Conservation (phyloP, 2,329 filamentous ascomycete species). For the Plenodomus biglobosus region DNA sequence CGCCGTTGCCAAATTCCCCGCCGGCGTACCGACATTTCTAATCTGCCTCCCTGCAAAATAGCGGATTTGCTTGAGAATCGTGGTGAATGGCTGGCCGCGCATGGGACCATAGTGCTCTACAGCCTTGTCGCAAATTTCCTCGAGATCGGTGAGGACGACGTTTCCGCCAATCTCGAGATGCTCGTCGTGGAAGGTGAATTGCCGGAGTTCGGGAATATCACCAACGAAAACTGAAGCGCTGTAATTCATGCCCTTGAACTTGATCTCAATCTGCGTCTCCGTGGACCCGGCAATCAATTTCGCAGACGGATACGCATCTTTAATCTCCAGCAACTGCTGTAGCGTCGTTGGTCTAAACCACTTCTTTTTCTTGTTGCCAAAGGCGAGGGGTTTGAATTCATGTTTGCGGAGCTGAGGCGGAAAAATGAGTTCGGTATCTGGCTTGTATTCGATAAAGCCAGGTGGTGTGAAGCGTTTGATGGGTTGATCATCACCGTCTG, state of each 20-base stretch:
- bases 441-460: constrained; percentile 91
- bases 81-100: constrained; percentile 78
- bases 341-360: constrained; percentile 92
- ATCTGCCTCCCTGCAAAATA: constrained; percentile 97
- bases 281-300: constrained; percentile 96
- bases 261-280: constrained; percentile 97
- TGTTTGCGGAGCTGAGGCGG: constrained; percentile 83
- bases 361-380: constrained; percentile 91
- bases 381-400: constrained; percentile 76
- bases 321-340: constrained; percentile 87
- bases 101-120: constrained; percentile 73
- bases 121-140: constrained; percentile 78
- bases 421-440: constrained; percentile 93
- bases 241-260: constrained; percentile 94
- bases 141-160: constrained; percentile 86
- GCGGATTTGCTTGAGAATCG: constrained; percentile 88
- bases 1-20: constrained; percentile 90
- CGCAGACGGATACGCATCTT: constrained; percentile 77
- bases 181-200: constrained; percentile 77
- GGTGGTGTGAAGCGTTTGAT: constrained; percentile 75
- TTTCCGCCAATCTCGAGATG: constrained; percentile 92
- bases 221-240: constrained; percentile 88
- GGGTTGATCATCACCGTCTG: constrained; percentile 43
- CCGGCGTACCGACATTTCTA: constrained; percentile 94
- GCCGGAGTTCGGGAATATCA: constrained; percentile 84